phyloP scores from a whole-genome alignment of 2,329 filamentous ascomycete genomes.

The Microdochium nivale region DNA sequence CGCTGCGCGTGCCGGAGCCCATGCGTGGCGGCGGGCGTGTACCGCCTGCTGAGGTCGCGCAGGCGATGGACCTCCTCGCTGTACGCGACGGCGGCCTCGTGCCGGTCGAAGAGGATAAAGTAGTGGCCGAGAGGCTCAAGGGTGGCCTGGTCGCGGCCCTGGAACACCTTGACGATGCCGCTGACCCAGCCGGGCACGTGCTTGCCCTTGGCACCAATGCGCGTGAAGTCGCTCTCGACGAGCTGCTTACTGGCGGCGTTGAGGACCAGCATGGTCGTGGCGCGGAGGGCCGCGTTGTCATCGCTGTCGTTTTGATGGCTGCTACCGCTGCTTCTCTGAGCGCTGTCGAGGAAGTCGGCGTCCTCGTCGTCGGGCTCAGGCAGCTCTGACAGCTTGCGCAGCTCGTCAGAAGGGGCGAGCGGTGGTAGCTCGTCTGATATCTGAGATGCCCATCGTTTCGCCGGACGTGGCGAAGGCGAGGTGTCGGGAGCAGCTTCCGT shows the following conservation, averaged over 20 bases:
- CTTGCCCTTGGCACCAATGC: conserved; percentile 50
- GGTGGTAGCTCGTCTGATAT: conserved; percentile 5
- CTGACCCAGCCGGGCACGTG: conserved; percentile 62
- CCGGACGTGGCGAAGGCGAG: conserved; percentile 1
- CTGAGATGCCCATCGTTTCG: conserved; percentile 9
- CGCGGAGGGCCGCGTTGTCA: neutral
- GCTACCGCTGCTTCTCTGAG: neutral
- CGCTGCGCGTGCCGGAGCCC: conserved; percentile 2
- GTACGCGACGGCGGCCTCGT: conserved; percentile 53
- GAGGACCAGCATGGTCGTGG: conserved; percentile 41
- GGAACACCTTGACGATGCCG: conserved; percentile 56
- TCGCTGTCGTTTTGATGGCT: neutral
- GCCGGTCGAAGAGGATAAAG: conserved; percentile 57
- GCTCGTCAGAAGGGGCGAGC: conserved; percentile 4
- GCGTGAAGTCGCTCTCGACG: conserved; percentile 60
- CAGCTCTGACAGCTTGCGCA: neutral
- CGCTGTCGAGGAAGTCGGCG: neutral
- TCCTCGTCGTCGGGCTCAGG: conserved; percentile 1
- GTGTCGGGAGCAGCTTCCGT: neutral
- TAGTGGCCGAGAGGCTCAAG: conserved; percentile 58
- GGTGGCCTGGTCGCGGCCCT: conserved; percentile 54
- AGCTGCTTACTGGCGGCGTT: conserved; percentile 50
- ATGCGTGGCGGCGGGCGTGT: conserved; percentile 26
- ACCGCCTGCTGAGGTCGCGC: conserved; percentile 32
- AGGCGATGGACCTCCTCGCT: conserved; percentile 43